These are phyloP conservation scores for Olyra latifolia DNA, from an alignment of 176 grass and related monocot genomes.

Conservation along the genomic window DNA sequence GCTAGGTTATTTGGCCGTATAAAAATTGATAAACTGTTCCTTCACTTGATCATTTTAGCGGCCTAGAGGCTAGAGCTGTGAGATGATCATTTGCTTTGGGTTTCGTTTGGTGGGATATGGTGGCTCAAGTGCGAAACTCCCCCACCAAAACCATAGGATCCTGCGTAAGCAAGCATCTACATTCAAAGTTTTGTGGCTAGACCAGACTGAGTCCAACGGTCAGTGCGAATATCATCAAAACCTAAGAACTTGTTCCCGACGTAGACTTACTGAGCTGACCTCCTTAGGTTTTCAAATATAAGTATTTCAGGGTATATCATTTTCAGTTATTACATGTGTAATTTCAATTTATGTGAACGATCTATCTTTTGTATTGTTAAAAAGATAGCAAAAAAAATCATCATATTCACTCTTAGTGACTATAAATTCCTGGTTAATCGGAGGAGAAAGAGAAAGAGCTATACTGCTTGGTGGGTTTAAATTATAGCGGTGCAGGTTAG, in stretches of 20 bases:
- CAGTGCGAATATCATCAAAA: neutral
- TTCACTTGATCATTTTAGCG: too few relatives aligned
- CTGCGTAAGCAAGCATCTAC: slow-evolving; percentile 13
- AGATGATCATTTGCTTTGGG: neutral
- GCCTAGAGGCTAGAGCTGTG: neutral
- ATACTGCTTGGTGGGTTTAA: too few relatives aligned
- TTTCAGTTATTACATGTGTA: neutral
- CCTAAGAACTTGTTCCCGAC: neutral
- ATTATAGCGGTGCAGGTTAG: too few relatives aligned
- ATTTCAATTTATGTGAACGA: neutral
- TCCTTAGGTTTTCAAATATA: neutral
- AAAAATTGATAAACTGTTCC: neutral
- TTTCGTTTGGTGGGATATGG: slow-evolving; percentile 25
- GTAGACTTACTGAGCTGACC: neutral
- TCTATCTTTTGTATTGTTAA: too few relatives aligned
- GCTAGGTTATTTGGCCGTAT: neutral
- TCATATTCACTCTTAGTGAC: too few relatives aligned
- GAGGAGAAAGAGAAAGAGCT: too few relatives aligned
- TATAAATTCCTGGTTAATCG: too few relatives aligned
- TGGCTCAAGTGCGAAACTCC: neutral
- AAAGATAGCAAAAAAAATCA: too few relatives aligned
- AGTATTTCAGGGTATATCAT: neutral
- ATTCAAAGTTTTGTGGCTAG: slow-evolving; percentile 19
- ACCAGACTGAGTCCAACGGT: neutral
- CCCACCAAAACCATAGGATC: slow-evolving; percentile 31